phyloP scores from a whole-genome alignment of 805 yeast genomes.

The Saccharomycopsis sp. region DNA sequence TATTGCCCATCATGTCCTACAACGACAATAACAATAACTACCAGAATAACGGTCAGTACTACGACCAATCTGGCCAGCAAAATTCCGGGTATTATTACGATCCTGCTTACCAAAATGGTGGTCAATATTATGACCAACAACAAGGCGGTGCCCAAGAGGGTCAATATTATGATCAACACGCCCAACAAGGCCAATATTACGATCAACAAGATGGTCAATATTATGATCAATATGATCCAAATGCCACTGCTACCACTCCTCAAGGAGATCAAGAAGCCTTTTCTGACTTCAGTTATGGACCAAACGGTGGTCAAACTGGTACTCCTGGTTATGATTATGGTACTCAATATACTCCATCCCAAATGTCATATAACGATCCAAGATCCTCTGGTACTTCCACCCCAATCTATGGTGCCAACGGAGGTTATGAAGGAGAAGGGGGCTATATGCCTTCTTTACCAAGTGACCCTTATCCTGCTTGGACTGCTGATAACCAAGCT shows the following conservation, averaged over 20 bases:
- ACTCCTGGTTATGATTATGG: conserved; percentile 55
- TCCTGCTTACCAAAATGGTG: conserved; percentile 20
- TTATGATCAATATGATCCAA: conserved; percentile 33
- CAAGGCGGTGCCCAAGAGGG: conserved; percentile 33
- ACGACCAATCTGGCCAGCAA: background rate
- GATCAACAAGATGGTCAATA: conserved; percentile 31
- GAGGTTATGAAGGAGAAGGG: conserved; percentile 23
- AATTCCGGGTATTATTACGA: conserved; percentile 13
- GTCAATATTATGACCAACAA: conserved; percentile 28
- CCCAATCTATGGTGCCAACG: conserved; percentile 72
- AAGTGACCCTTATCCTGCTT: conserved; percentile 96
- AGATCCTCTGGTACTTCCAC: conserved; percentile 91
- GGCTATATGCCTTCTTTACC: conserved; percentile 60
- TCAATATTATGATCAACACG: conserved; percentile 29
- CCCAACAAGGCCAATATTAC: conserved; percentile 23
- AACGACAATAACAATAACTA: conserved; percentile 12
- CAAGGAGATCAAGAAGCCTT: conserved; percentile 46
- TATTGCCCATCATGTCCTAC: conserved; percentile 15
- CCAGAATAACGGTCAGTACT: conserved; percentile 6
- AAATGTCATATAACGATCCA: conserved; percentile 76
- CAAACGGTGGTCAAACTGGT: conserved; percentile 40
- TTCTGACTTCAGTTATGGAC: conserved; percentile 58
- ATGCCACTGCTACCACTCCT: conserved; percentile 36
- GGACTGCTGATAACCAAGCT: conserved; percentile 95
- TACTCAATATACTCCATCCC: conserved; percentile 74